Evolutionary conservation across 108 stramenopile genomes (phyloP).

Genomic region (Pelagomonas calceolata): DNA sequence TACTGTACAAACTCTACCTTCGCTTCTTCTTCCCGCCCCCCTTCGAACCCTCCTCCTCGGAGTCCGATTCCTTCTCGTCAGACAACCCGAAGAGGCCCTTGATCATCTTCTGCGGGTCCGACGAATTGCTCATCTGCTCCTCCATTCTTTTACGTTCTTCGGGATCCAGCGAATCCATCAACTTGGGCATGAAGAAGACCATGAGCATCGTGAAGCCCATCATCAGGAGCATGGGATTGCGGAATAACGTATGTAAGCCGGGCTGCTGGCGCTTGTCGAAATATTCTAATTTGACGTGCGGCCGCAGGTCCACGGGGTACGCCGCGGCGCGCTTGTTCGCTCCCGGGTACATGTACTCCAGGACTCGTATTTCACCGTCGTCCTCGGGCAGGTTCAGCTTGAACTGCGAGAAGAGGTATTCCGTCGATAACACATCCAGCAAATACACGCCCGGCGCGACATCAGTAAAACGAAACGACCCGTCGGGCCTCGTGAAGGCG

Average conservation of each 20-base stretch:
- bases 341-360: background rate
- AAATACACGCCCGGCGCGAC: background rate
- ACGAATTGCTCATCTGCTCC: background rate
- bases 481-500: background rate
- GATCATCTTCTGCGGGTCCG: background rate
- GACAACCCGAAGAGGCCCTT: background rate
- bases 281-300: background rate
- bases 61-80: too few relatives aligned
- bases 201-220: background rate
- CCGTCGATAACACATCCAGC: background rate
- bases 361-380: background rate
- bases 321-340: background rate
- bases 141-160: background rate
- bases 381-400: background rate
- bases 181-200: background rate
- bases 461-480: background rate
- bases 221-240: background rate
- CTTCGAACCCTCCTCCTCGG: too few relatives aligned
- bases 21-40: too few relatives aligned
- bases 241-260: background rate
- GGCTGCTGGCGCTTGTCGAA: background rate
- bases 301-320: background rate
- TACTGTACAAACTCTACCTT: too few relatives aligned
- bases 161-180: background rate
- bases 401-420: background rate